These are phyloP conservation scores for Umbilicaria muhlenbergii DNA, from an alignment of 495 filamentous ascomycete species.

Conservation along the genomic window DNA sequence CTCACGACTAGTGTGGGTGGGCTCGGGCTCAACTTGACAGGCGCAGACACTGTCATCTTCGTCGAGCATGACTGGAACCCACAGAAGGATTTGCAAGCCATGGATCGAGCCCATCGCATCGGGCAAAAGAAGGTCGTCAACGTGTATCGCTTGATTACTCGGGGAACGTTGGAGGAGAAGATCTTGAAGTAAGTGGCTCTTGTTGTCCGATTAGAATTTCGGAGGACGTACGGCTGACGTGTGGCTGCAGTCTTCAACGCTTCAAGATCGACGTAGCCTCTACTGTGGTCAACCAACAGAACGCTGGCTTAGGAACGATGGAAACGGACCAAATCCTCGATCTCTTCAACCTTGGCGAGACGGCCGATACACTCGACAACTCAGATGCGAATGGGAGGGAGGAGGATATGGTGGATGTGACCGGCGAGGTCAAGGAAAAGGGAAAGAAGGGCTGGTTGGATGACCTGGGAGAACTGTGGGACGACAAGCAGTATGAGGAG, in stretches of 20 bases:
- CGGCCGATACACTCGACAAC: constrained; percentile 49
- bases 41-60: constrained; percentile 96
- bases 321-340: constrained; percentile 96
- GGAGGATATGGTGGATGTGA: constrained; percentile 86
- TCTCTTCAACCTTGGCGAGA: constrained; percentile 83
- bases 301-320: constrained; percentile 88
- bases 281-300: constrained; percentile 98
- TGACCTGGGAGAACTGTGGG: constrained; percentile 90
- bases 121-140: constrained; percentile 99
- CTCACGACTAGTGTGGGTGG: constrained; percentile 92
- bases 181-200: constrained; percentile 58
- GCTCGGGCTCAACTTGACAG: constrained; percentile 86
- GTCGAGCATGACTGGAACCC: constrained; percentile 99
- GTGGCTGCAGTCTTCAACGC: constrained; percentile 62
- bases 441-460: constrained; percentile 93
- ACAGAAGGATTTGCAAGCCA: constrained; percentile 95
- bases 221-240: too few relatives aligned
- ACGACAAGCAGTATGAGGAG: constrained; percentile 90
- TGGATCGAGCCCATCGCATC: constrained; percentile 97
- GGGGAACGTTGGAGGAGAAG: constrained; percentile 96
- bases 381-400: constrained; percentile 39
- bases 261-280: constrained; percentile 99
- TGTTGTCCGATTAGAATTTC: not conserved
- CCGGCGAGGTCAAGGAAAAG: constrained; percentile 83
- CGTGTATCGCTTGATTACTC: constrained; percentile 91